These are phyloP conservation scores for Phoenix roebelenii DNA, from an alignment of 176 grass and related monocot genomes.

Conservation along the genomic window DNA sequence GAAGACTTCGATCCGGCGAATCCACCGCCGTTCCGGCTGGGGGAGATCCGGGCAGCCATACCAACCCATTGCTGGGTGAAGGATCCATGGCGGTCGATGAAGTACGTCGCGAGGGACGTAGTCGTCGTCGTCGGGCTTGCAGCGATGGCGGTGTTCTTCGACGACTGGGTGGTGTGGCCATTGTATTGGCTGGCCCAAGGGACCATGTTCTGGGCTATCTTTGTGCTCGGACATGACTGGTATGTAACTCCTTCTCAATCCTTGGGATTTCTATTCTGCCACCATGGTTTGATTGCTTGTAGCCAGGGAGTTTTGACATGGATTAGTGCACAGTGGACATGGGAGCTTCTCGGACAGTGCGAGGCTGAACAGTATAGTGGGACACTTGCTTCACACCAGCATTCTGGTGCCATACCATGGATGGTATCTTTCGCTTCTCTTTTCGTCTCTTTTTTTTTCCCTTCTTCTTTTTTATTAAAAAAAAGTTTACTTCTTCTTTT, in stretches of 20 bases:
- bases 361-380: slow-evolving; percentile 1
- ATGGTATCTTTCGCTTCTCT: background rate
- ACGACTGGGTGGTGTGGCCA: slow-evolving; percentile 42
- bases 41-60: slow-evolving; percentile 63
- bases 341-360: slow-evolving; percentile 20
- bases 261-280: too few species aligned
- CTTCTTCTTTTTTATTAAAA: too few species aligned
- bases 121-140: slow-evolving; percentile 26
- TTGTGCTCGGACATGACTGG: slow-evolving; percentile 54
- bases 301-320: too few species aligned
- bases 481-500: background rate
- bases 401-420: slow-evolving; percentile 21
- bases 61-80: slow-evolving; percentile 64
- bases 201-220: slow-evolving; percentile 55
- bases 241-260: background rate
- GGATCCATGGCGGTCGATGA: slow-evolving; percentile 50
- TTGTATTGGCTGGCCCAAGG: slow-evolving; percentile 46
- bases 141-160: background rate
- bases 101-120: slow-evolving; percentile 49
- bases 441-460: background rate
- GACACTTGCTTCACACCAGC: slow-evolving; percentile 3
- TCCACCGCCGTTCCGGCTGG: slow-evolving; percentile 82
- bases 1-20: slow-evolving; percentile 30
- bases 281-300: too few species aligned
- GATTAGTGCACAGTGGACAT: background rate